Base-by-base conservation (phyloP, 192 early-diverging fungal species). In the Backusella luteola region DNA sequence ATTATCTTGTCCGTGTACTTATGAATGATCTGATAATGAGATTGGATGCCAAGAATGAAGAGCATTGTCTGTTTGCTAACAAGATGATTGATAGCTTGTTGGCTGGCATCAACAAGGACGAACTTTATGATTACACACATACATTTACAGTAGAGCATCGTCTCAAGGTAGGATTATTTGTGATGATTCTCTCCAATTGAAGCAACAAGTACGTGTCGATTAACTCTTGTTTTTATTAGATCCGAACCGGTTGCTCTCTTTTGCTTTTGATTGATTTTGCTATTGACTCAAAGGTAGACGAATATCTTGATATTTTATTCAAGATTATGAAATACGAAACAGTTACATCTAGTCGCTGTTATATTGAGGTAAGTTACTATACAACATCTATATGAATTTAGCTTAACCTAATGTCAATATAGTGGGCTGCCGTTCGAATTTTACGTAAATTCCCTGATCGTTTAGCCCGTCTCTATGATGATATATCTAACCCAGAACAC, bases 1-100 rank as follows among this genome's bases (percentile, higher is more conserved):
- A 91, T 66, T 90, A 89, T 66, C 53, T 77, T 34, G 83, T 90
- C 14, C 83, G 90, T 8, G 85, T 91, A 6, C 34, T 75, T 53
- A 84, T 82, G 74, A 88, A 84, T 66, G 79, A 75, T 29, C 21
- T 91, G 11, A 66, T 91, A n/a, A 21, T 81, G 12, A 77, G 77
- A 21, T 66, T 90, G 17, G 75, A 87, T n/a, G 34, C 32, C 0
- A 71, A 46, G 7, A 74, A 75, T 34, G 35, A 71, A 11, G 19
- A 69, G 1, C 80, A 90, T 41, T 46, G 17, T 1, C 23, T 41
- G 21, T 68, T 89, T n/a, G 88, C 81, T 17, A 74, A 75, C 32
- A 41, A 53, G 17, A n/a, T 81, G 19, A 29, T 81, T n/a, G 68
- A 71, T 5, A 35, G 71, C 0, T 29, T 81, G 19, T 35, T 81